These are phyloP conservation scores for Strombidium stylifer DNA, from an alignment of 73 alveolate genomes.

Conservation along the genomic window DNA sequence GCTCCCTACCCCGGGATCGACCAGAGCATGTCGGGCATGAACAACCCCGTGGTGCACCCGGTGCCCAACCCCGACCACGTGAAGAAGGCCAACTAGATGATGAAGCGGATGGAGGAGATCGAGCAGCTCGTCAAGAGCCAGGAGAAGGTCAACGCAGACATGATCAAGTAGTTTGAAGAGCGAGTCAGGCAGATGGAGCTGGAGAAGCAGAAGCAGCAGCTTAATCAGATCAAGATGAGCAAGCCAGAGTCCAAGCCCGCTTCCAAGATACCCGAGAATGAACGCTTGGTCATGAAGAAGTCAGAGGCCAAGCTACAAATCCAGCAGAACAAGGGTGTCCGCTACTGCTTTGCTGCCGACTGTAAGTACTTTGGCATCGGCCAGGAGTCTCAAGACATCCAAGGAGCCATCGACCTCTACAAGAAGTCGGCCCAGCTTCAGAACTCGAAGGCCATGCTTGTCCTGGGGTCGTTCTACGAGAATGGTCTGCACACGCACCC, in stretches of 20 bases:
- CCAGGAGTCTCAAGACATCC: constrained; percentile 48
- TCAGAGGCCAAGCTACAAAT: constrained; percentile 16
- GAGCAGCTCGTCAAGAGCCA: background rate
- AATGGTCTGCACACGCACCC: constrained; percentile 67
- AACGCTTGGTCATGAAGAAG: background rate
- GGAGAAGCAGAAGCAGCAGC: constrained; percentile 22
- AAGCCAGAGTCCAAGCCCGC: background rate
- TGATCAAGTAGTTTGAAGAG: background rate
- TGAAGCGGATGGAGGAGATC: background rate
- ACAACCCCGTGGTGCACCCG: background rate
- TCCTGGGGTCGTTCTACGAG: constrained; percentile 78
- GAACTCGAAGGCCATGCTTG: constrained; percentile 74
- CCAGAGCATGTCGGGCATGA: background rate
- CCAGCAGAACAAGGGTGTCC: constrained; percentile 9
- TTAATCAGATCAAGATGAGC: constrained; percentile 2
- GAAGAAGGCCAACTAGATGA: background rate
- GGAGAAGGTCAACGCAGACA: background rate
- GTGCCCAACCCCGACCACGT: background rate
- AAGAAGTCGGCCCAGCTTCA: constrained; percentile 60
- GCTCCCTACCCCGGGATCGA: background rate
- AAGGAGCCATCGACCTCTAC: constrained; percentile 60
- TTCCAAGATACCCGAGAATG: background rate
- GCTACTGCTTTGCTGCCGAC: constrained; percentile 45
- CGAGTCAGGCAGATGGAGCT: background rate
- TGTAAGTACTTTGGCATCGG: constrained; percentile 60